These are phyloP conservation scores for Aspergillus mulundensis DNA, from an alignment of 495 filamentous ascomycete genomes.

Conservation along the genomic window DNA sequence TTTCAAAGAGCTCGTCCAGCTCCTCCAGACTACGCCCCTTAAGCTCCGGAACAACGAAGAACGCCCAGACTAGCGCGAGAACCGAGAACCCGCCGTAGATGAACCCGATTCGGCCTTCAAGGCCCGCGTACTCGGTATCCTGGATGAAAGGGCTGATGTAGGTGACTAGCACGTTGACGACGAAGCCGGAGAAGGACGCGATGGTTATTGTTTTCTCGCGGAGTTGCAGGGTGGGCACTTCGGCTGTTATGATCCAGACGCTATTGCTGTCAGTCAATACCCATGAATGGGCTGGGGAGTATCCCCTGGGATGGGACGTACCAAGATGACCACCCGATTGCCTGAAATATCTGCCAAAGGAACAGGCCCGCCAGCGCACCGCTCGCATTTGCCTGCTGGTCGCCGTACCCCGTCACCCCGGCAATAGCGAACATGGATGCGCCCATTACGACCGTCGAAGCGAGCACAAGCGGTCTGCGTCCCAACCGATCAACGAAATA, in stretches of 20 bases:
- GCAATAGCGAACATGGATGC: no score
- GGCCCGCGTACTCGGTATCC: neutral
- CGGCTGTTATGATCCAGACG: neutral
- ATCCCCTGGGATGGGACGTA: neutral
- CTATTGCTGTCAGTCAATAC: neutral
- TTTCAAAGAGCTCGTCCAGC: neutral
- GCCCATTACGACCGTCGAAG: no score
- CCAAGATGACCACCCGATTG: neutral
- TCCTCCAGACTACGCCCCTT: neutral
- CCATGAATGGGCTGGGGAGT: no score
- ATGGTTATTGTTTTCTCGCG: neutral
- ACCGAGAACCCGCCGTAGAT: neutral
- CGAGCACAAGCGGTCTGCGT: no score
- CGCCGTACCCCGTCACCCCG: neutral
- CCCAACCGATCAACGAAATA: neutral
- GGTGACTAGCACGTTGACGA: neutral
- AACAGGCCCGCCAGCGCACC: neutral
- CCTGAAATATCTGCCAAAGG: neutral
- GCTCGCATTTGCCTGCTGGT: neutral
- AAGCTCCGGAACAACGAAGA: neutral
- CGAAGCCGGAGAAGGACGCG: neutral
- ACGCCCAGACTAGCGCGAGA: neutral
- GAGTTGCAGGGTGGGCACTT: neutral
- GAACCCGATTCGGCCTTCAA: neutral
- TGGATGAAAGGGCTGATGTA: neutral